Evolutionary conservation across 2,329 filamentous ascomycete species (phyloP).

Genomic region (Phialemonium atrogriseum): DNA sequence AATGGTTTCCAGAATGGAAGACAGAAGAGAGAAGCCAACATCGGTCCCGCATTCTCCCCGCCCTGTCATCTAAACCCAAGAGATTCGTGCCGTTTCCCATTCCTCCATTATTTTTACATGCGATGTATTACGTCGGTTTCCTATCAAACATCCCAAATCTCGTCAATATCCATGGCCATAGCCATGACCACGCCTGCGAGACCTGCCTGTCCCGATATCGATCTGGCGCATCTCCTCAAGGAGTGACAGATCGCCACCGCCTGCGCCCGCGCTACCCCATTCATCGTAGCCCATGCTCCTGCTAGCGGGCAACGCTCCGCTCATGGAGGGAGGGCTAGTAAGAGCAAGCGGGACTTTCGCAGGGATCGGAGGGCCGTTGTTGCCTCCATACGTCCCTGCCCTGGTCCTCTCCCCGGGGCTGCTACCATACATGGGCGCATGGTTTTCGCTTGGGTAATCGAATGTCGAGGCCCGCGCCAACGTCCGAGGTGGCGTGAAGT

Average conservation of each 20-base stretch:
- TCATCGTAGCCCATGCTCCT: slow-evolving; percentile 22
- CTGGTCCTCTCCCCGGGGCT: slow-evolving; percentile 20
- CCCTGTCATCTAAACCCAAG: no score
- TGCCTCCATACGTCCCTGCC: slow-evolving; percentile 12
- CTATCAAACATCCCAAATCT: no score
- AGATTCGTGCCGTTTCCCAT: no score
- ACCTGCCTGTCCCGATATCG: slow-evolving; percentile 54
- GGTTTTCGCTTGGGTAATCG: slow-evolving; percentile 46
- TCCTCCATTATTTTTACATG: not conserved
- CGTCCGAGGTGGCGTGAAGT: slow-evolving; percentile 35
- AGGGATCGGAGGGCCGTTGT: slow-evolving; percentile 51
- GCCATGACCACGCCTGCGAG: slow-evolving; percentile 33
- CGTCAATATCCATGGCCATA: slow-evolving; percentile 2
- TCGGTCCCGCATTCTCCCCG: no score
- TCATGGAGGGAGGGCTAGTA: slow-evolving; percentile 12
- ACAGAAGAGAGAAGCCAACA: no score
- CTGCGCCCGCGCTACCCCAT: slow-evolving; percentile 17
- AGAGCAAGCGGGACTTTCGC: slow-evolving; percentile 56
- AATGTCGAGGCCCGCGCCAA: slow-evolving; percentile 40
- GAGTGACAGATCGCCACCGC: slow-evolving; percentile 46
- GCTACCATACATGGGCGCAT: slow-evolving; percentile 26
- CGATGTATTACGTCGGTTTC: not conserved
- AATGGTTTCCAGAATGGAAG: no score
- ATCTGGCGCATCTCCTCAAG: slow-evolving; percentile 64
- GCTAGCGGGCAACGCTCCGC: slow-evolving; percentile 15